phyloP scores from a whole-genome alignment of 75 land plant species.

The Sequoiadendron giganteum region DNA sequence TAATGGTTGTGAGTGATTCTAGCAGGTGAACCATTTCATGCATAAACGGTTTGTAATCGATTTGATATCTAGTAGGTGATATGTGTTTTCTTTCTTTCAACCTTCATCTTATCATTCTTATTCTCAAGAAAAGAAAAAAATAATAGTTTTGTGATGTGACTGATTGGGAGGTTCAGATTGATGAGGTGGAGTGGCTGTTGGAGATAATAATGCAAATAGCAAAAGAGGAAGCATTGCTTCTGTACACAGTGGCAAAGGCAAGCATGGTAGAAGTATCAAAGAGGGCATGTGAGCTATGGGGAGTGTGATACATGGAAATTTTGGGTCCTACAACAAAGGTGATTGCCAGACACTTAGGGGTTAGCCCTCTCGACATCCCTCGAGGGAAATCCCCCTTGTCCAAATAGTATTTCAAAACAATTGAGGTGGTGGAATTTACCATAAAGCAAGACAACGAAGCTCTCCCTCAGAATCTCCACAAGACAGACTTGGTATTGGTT shows the following conservation, averaged over 20 bases:
- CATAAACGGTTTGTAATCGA: too few relatives aligned
- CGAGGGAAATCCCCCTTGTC: conserved; percentile 53
- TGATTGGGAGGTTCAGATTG: conserved; percentile 38
- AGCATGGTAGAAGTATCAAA: conserved; percentile 84
- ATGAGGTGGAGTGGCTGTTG: conserved; percentile 66
- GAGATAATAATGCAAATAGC: conserved; percentile 85
- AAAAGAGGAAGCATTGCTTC: conserved; percentile 68
- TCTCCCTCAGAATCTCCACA: conserved; percentile 66
- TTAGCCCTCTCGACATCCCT: conserved; percentile 83
- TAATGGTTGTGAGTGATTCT: too few relatives aligned
- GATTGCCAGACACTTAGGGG: conserved; percentile 76
- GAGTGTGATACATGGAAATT: conserved; percentile 70
- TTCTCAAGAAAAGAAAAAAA: neutral
- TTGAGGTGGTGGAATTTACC: conserved; percentile 94
- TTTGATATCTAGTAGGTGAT: too few relatives aligned
- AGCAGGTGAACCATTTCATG: too few relatives aligned
- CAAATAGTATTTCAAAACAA: conserved; percentile 78
- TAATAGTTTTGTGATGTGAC: neutral
- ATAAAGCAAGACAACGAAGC: conserved; percentile 98
- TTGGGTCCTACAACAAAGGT: conserved; percentile 84
- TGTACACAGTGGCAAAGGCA: conserved; percentile 91
- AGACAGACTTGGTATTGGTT: conserved; percentile 77
- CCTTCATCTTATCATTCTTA: too few relatives aligned
- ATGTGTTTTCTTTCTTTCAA: neutral
- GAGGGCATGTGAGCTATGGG: conserved; percentile 75